Conservation (phyloP, 768 basidiomycete species). For the Mrakia frigida region DNA sequence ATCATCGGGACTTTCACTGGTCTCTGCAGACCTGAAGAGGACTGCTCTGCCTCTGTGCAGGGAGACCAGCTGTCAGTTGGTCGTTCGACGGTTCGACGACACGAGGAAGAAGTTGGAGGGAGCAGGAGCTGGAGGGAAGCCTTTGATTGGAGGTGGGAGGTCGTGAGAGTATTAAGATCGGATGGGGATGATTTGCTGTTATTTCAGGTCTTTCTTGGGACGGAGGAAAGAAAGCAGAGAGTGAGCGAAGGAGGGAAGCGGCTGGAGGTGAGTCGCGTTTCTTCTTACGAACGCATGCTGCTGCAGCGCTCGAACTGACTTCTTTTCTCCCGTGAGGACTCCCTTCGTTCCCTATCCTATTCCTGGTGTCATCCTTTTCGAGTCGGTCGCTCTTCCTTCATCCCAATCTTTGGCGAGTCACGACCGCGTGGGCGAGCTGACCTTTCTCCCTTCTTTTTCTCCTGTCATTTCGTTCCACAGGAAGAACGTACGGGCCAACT, state of each 20-base stretch:
- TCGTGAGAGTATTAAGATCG: not conserved
- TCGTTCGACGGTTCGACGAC: conserved; percentile 87
- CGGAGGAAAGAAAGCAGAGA: not conserved
- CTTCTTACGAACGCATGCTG: no score
- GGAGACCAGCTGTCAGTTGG: conserved; percentile 78
- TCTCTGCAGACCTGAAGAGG: conserved; percentile 71
- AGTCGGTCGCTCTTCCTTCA: no score
- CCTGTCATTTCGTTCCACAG: no score
- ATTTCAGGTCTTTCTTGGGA: not conserved
- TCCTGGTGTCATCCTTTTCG: no score
- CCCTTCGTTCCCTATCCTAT: no score
- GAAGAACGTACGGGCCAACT: no score
- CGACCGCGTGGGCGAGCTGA: no score
- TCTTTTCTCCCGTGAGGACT: no score
- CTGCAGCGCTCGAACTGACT: no score
- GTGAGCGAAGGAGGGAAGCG: not conserved
- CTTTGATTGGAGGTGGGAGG: not conserved
- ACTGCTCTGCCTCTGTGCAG: conserved; percentile 80
- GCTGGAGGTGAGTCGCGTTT: no score
- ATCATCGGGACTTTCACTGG: conserved; percentile 79
- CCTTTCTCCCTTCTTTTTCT: no score
- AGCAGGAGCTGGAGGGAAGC: not conserved
- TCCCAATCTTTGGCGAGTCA: no score
- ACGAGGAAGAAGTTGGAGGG: conserved; percentile 42
- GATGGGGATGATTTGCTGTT: not conserved